These are phyloP conservation scores for Tylopilus sp. DNA, from an alignment of 768 basidiomycete species.

Conservation along the genomic window DNA sequence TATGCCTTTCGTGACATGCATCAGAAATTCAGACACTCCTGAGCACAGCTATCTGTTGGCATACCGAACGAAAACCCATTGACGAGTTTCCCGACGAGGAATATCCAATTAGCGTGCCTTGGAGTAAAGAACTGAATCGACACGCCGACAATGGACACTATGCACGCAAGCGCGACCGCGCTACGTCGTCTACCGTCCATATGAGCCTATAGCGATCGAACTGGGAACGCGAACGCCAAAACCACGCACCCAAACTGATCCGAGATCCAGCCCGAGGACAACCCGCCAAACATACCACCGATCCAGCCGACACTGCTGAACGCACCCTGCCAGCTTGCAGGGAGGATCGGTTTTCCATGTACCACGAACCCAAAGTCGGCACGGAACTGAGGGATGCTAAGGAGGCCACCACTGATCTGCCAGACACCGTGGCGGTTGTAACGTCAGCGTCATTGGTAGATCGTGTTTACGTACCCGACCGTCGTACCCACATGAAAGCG, in stretches of 20 bases:
- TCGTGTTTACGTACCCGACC: constrained; percentile 22
- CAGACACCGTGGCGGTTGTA: too few relatives aligned
- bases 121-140: constrained; percentile 25
- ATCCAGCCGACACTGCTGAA: constrained; percentile 25
- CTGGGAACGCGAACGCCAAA: not conserved
- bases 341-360: constrained; percentile 8
- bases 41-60: not conserved
- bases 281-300: constrained; percentile 27
- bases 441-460: too few relatives aligned
- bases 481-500: constrained; percentile 28
- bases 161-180: constrained; percentile 20
- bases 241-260: constrained; percentile 19
- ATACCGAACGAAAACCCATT: constrained; percentile 26
- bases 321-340: constrained; percentile 28
- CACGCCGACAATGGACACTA: constrained; percentile 20
- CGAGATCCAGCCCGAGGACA: constrained; percentile 22
- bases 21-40: not conserved
- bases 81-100: constrained; percentile 25
- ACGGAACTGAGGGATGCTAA: constrained; percentile 24
- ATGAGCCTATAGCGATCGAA: not conserved
- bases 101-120: constrained; percentile 20
- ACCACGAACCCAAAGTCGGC: constrained; percentile 21
- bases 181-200: constrained; percentile 19
- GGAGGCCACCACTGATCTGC: constrained; percentile 23
- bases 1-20: constrained; percentile 14